Base-by-base conservation (phyloP, 2,329 filamentous ascomycete genomes). In the Paramyrothecium roridum region DNA sequence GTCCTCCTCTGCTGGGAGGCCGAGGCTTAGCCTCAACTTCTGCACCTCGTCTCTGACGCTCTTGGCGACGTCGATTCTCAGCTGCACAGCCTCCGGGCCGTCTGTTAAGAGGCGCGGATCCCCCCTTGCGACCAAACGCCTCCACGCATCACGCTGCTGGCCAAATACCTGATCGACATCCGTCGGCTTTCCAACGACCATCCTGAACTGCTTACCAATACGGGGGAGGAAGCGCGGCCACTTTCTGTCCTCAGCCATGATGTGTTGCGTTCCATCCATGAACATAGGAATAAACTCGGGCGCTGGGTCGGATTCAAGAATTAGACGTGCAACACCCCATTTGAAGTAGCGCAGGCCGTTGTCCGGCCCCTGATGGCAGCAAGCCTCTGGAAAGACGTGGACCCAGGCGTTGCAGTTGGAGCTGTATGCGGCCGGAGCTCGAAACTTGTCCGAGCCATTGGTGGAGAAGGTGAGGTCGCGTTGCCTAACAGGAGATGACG, bases 341-440 rank as follows among this genome's bases (percentile, higher is more conserved):
- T 96, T 97, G 83, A 98, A 98, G 75, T 99, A 99, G 30, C 95
- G 89, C 80, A 98, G 87, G 8, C 87, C 85, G 64, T 86, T 85
- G 46, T 86, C 78, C 1, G 88, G 83, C 61, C 91, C 87, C 74
- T 99, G 95, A 72, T 98, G 93, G 48, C 96, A 91, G 71, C 90
- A 91, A 50, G 92, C 95, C 74, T 99, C 95, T 13, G 95, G 95
- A 71, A 98, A 98, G 54, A 98, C 88, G 72, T 99, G 95, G 3
- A 99, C 79, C 95, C 95, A 99, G 48, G 85, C 84, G 70, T 90
- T 82, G 48, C 84, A 85, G 64, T 91, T 87, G 59, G 75, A 80
- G 2, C 83, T 71, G 69, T 89, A 93, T 50, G 86, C 82, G 2
- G 91, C 87, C 1, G 92, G 91, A 0, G 90, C 83, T 1, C 82